Base-by-base conservation (phyloP, 257 asterid species). In the Oldenlandia corymbosa region DNA sequence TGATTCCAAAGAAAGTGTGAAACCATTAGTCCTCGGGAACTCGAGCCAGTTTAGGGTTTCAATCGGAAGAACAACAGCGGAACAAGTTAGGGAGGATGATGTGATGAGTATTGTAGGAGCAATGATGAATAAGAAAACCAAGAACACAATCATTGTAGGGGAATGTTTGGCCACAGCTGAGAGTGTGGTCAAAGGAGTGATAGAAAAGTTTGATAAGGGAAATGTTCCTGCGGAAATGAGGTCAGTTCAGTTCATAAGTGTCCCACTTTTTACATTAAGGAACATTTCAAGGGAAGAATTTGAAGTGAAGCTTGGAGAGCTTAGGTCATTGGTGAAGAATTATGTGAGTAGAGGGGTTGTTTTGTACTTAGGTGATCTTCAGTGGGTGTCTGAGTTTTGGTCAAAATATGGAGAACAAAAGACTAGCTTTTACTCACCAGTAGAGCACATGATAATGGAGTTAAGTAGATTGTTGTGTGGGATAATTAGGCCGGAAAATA, bases 391-490 rank as follows among this genome's bases (percentile, higher is more conserved):
- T 0, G 90, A 81, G n/a, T 86, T 81, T 68, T 88, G 98, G 96
- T 80, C 87, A 9, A 76, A 81, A 58, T 71, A 73, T 64, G 80
- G 82, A n/a, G 85, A 80, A n/a, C 78, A 76, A 68, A 71, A 69
- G 24, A 68, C 69, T 26, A 67, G 68, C 47, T 73, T 68, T 73
- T 84, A 78, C 62, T 78, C 86, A 23, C 88, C 90, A 2, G 91
- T 91, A 67, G 98, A 91, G 83, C 87, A 83, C 62, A 84, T 88
- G 94, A 81, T 88, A 43, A 86, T 91, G 98, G 98, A 91, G 81
- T 77, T 91, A 10, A 86, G 98, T 52, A 76, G 92, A 71, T 31
- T 91, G 49, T 43, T 80, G 10, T 72, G 78, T 68, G 88, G 87
- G 17, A 56, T 55, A 36, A 60, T 66, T 12, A 78, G 76, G 16